Evolutionary conservation across 1,139 yeast genomes (phyloP), one percentile per base, ranked within the genome.

Genomic region (Pichia sp.): DNA sequence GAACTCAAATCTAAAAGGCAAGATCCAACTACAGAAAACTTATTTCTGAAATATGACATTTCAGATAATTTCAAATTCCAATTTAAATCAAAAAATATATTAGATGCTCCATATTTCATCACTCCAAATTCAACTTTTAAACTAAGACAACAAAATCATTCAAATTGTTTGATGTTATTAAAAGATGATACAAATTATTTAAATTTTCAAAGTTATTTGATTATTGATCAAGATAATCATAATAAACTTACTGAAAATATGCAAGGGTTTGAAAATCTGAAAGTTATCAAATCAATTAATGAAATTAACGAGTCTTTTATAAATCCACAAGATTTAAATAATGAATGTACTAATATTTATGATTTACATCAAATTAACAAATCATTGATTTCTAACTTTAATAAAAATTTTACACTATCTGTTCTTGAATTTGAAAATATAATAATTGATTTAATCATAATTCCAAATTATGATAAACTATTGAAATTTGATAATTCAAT

Each of bases 111-210:
- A 9, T 55, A 33, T 36, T 28, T 55, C 9, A 52, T 52, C 3
- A 79, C 95, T 0, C 62, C 69, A 10, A 60, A 70, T 42, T 67
- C 73, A 51, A 85, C 96, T 0, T 89, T 81, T 78, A 73, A 73
- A 51, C 64, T 90, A 25, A 75, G 91, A 47, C 91, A 86, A 61
- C 84, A 87, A 74, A 87, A 88, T 65, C 97, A 91, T 67, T 87
- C 96, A 11, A 90, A 91, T 66, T 79, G 95, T 1, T 83, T 87
- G 14, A 67, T 89, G 60, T 60, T 90, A 36, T 68, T 81, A 66
- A 70, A 73, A 36, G 29, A 52, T 2, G 43, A 49, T 39, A 46
- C 36, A 3, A 49, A 41, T 39, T 49, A 14, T 33, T 16, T 44
- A 11, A 48, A 49, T 19, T 53, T 53, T 22, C 25, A 44, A 19